Evolutionary conservation across 1,284 basidiomycete species (phyloP).

Genomic region (Ustilago esculenta): DNA sequence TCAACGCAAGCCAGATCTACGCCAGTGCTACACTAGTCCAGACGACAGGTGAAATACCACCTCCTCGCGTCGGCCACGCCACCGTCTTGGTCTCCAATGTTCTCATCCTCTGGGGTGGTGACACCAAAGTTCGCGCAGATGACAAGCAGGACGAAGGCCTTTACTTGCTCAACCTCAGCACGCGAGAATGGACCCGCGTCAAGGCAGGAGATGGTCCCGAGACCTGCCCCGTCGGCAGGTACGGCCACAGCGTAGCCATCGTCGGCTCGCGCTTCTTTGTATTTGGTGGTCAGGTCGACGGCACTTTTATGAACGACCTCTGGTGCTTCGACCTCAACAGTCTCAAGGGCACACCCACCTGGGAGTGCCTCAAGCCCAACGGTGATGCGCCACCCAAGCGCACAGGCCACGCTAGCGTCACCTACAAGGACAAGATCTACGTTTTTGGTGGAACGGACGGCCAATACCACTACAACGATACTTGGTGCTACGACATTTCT

Average conservation of each 20-base stretch:
- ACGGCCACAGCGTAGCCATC: conserved; percentile 96
- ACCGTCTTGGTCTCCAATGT: conserved; percentile 95
- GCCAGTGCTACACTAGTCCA: conserved; percentile 70
- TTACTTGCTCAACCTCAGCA: conserved; percentile 88
- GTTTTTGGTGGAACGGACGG: conserved; percentile 99
- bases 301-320: conserved; percentile 86
- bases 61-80: conserved; percentile 92
- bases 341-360: conserved; percentile 64
- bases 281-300: conserved; percentile 94
- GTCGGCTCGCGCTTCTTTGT: conserved; percentile 89
- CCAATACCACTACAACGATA: conserved; percentile 98
- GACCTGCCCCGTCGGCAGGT: conserved; percentile 82
- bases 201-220: conserved; percentile 58
- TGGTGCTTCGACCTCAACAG: conserved; percentile 89
- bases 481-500: conserved; percentile 90
- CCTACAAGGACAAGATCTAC: conserved; percentile 80
- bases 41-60: conserved; percentile 88
- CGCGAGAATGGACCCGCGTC: conserved; percentile 93
- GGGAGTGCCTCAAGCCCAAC: conserved; percentile 79
- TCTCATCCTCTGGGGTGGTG: conserved; percentile 97
- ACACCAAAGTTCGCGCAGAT: conserved; percentile 78
- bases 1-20: conserved; percentile 68
- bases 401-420: conserved; percentile 91
- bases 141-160: conserved; percentile 92
- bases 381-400: conserved; percentile 81